phyloP scores from a whole-genome alignment of 139 green algal genomes.

The Chloropicon primus region DNA sequence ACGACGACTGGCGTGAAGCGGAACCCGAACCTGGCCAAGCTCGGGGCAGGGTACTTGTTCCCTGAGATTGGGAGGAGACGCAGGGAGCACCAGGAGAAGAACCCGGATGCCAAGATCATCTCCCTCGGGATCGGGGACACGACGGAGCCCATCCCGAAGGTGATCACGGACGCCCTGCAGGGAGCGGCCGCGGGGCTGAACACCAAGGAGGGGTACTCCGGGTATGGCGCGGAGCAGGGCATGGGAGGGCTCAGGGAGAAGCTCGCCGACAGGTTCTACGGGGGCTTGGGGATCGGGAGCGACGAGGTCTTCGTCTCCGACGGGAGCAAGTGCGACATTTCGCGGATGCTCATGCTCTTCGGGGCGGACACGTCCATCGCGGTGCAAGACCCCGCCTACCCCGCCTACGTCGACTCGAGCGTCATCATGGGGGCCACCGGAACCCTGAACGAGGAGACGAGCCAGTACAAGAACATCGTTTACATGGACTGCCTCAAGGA shows the following conservation, averaged over 20 bases:
- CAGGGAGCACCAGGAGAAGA: constrained; percentile 71
- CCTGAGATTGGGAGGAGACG: constrained; percentile 87
- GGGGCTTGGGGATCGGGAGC: constrained; percentile 34
- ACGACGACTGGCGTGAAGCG: constrained; percentile 34
- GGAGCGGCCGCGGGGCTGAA: constrained; percentile 55
- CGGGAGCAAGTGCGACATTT: constrained; percentile 98
- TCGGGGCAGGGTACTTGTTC: constrained; percentile 98
- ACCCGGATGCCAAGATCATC: constrained; percentile 96
- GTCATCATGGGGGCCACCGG: constrained; percentile 97
- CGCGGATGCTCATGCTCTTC: constrained; percentile 65
- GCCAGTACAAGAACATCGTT: constrained; percentile 70
- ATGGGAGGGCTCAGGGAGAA: constrained; percentile 56
- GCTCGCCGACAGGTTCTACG: constrained; percentile 72
- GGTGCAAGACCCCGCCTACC: constrained; percentile 93
- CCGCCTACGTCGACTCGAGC: constrained; percentile 95
- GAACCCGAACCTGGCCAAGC: constrained; percentile 95
- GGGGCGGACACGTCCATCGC: constrained; percentile 18
- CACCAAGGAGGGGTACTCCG: constrained; percentile 86
- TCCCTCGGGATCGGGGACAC: constrained; percentile 96
- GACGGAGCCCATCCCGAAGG: constrained; percentile 86
- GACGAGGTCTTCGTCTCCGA: constrained; percentile 94
- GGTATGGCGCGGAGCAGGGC: constrained; percentile 95
- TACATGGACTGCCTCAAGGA: constrained; percentile 92
- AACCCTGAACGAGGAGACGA: constrained; percentile 45
- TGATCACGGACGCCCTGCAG: constrained; percentile 56